Conservation (phyloP, 1,139 yeast genomes). For the Taiozyma sp. region DNA sequence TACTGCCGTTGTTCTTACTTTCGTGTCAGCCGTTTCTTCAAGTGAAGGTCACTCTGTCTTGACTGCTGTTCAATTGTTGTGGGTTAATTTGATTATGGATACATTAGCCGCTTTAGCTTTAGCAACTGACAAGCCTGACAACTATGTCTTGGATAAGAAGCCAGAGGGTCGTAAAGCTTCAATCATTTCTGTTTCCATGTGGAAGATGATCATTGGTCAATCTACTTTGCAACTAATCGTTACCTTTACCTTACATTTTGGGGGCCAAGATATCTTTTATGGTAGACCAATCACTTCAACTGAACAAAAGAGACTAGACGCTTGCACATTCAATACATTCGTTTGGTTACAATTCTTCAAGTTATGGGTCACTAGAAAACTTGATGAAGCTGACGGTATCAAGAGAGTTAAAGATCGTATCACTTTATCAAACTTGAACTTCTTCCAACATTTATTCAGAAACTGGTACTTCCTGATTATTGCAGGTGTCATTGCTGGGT, state of each 20-base stretch:
- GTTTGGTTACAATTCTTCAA: slow-evolving; percentile 98
- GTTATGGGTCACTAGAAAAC: slow-evolving; percentile 82
- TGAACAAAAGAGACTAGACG: slow-evolving; percentile 58
- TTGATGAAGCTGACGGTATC: slow-evolving; percentile 83
- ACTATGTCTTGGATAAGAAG: slow-evolving; percentile 66
- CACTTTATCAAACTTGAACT: slow-evolving; percentile 61
- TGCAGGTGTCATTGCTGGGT: slow-evolving; percentile 68
- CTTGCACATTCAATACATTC: slow-evolving; percentile 91
- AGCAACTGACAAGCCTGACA: slow-evolving; percentile 96
- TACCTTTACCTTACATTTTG: slow-evolving; percentile 79
- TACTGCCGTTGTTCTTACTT: slow-evolving; percentile 91
- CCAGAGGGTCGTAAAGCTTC: slow-evolving; percentile 86
- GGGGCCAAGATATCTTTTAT: slow-evolving; percentile 61
- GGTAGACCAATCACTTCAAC: slow-evolving; percentile 35
- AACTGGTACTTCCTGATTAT: slow-evolving; percentile 79
- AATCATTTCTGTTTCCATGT: slow-evolving; percentile 85
- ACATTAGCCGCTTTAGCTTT: slow-evolving; percentile 96
- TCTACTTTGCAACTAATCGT: slow-evolving; percentile 70
- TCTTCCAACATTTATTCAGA: slow-evolving; percentile 74
- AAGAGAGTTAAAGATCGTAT: slow-evolving; percentile 53
- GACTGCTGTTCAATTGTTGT: slow-evolving; percentile 93
- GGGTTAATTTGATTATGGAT: slow-evolving; percentile 99
- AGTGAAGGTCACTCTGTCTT: slow-evolving; percentile 76
- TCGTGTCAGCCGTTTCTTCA: slow-evolving; percentile 89
- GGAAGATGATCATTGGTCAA: slow-evolving; percentile 98